Percentiles rank a stretch among this genome's conserved stretches.
Evolutionary conservation across 2,329 filamentous ascomycete genomes (phyloP).

Genomic region (Bipolaris bicolor): DNA sequence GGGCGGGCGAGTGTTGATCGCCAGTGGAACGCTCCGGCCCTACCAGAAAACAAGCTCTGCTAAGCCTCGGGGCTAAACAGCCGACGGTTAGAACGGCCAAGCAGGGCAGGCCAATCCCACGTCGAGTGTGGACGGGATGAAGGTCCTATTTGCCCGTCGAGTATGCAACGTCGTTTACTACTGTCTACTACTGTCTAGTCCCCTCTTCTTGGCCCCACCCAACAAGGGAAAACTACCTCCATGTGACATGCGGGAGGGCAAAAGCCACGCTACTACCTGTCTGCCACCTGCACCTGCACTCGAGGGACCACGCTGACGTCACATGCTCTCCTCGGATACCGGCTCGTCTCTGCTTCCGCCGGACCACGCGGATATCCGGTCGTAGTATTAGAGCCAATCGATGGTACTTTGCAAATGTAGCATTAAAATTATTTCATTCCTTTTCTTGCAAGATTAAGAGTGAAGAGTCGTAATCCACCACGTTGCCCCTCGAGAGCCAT

Average conservation of each 20-base stretch:
- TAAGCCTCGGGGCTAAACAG: slow-evolving; percentile 19
- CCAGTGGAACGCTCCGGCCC: slow-evolving; percentile 5
- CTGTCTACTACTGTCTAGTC: not conserved
- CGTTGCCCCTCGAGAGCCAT: no score
- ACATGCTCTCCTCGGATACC: not conserved
- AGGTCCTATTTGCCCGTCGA: slow-evolving; percentile 1
- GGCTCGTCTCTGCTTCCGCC: not conserved
- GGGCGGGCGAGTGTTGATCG: slow-evolving; percentile 13
- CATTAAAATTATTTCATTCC: not conserved
- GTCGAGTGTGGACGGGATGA: not conserved
- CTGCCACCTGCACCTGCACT: not conserved
- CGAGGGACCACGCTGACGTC: slow-evolving; percentile 8
- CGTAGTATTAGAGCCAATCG: not conserved
- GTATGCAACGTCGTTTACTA: no score
- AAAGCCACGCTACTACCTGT: not conserved
- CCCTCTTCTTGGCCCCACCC: slow-evolving; percentile 2
- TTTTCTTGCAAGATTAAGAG: slow-evolving; percentile 1
- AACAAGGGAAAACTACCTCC: not conserved
- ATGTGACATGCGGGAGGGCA: slow-evolving; percentile 8
- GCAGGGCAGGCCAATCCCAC: slow-evolving; percentile 1
- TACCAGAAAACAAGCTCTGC: slow-evolving; percentile 26
- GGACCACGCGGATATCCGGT: not conserved
- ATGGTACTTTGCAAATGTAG: no score
- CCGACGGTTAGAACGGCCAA: not conserved
- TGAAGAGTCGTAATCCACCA: slow-evolving; percentile 11